These are phyloP conservation scores for Cladosporium phlei DNA, from an alignment of 2,329 filamentous ascomycete genomes.

Conservation along the genomic window DNA sequence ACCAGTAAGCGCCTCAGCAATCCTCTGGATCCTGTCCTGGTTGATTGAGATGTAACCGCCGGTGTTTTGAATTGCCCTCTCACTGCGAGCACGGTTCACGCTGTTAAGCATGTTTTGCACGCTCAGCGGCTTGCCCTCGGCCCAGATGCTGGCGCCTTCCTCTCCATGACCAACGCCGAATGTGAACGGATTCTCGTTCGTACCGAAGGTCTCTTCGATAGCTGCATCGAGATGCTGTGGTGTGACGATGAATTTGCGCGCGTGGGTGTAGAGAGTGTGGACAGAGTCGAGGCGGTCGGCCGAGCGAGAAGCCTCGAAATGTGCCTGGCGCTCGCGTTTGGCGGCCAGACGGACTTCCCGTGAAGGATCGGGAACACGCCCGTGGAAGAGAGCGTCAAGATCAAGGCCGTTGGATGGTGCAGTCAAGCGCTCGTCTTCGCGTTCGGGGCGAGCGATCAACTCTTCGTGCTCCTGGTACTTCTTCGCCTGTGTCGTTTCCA, in stretches of 20 bases:
- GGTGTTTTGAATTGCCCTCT: conserved; percentile 33
- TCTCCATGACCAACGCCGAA: conserved; percentile 26
- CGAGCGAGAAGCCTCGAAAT: conserved; percentile 19
- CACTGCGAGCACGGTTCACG: conserved; percentile 26
- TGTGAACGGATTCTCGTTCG: conserved; percentile 41
- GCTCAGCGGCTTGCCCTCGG: conserved; percentile 42
- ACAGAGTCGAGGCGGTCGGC: conserved; percentile 55
- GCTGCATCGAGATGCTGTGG: conserved; percentile 70
- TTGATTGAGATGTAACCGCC: conserved; percentile 41
- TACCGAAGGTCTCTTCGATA: conserved; percentile 72
- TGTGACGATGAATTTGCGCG: conserved; percentile 77
- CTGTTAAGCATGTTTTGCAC: conserved; percentile 44
- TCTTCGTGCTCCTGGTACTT: conserved; percentile 49
- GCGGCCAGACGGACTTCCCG: conserved; percentile 54
- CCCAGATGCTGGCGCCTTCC: conserved; percentile 45
- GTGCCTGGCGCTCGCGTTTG: conserved; percentile 23
- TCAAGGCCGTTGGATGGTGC: conserved; percentile 54
- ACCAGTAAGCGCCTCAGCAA: conserved; percentile 64
- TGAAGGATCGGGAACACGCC: conserved; percentile 53
- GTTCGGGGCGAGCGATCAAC: conserved; percentile 59
- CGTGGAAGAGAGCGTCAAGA: conserved; percentile 29
- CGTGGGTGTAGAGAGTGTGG: conserved; percentile 85
- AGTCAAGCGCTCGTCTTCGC: conserved; percentile 72
- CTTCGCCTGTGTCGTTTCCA: conserved; percentile 39
- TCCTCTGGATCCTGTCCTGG: conserved; percentile 56